A percentile compares a stretch with the other conserved stretches of the same genome.
Conservation (phyloP, 768 basidiomycete genomes). For the Auriscalpium orientale region DNA sequence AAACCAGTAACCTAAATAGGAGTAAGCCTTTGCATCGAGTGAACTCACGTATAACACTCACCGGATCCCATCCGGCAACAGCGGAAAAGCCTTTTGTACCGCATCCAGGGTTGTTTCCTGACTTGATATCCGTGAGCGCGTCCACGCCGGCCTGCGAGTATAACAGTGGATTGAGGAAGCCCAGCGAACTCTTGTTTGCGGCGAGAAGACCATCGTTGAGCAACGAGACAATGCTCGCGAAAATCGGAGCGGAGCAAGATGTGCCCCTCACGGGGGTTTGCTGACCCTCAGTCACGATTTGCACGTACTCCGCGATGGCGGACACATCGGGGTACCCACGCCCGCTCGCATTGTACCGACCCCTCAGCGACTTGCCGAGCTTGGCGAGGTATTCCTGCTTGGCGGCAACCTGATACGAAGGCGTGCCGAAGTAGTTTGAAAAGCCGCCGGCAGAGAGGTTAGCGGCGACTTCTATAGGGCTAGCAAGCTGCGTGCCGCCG, state of each 20-base stretch:
- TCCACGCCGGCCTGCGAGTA: slow-evolving; percentile 8
- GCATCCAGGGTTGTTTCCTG: slow-evolving; percentile 8
- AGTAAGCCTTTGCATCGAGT: background rate
- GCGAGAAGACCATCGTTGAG: slow-evolving; percentile 15
- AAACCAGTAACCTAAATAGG: slow-evolving; percentile 40
- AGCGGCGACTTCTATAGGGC: slow-evolving; percentile 17
- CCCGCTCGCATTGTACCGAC: slow-evolving; percentile 13
- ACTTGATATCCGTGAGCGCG: background rate
- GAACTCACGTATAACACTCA: background rate
- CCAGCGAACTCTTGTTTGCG: slow-evolving; percentile 12
- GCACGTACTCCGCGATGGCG: background rate
- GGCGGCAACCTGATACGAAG: slow-evolving; percentile 9
- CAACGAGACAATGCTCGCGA: slow-evolving; percentile 14
- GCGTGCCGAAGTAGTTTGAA: slow-evolving; percentile 11
- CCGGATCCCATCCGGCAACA: slow-evolving; percentile 10
- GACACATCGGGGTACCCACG: slow-evolving; percentile 16
- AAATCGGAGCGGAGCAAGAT: slow-evolving; percentile 7
- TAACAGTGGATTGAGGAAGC: slow-evolving; percentile 16
- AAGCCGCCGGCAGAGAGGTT: background rate
- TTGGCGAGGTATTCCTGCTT: slow-evolving; percentile 2
- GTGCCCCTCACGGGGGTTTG: background rate
- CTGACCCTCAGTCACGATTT: background rate
- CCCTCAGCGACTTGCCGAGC: slow-evolving; percentile 4
- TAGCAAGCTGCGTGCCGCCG: slow-evolving; percentile 15
- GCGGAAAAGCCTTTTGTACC: slow-evolving; percentile 11